Percentiles rank a stretch among this genome's conserved stretches.
These are phyloP conservation scores for Chlamydomonas reinhardtii DNA, from an alignment of 163 green algal species.

Conservation along the genomic window DNA sequence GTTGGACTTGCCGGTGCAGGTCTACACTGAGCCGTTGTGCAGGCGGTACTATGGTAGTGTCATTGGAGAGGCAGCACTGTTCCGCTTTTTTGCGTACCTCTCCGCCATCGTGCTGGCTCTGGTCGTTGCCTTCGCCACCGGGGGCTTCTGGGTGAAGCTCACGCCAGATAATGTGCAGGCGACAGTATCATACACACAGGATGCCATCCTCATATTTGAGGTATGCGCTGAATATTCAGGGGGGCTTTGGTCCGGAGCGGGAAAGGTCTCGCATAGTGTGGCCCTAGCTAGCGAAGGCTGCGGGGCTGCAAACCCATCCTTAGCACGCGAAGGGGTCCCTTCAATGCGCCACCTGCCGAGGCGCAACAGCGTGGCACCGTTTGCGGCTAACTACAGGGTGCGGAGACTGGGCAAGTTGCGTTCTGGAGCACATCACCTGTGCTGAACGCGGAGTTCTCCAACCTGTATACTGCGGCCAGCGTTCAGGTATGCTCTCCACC, in stretches of 20 bases:
- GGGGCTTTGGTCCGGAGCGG: no score
- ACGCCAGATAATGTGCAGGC: constrained; percentile 56
- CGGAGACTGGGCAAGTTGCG: constrained; percentile 42
- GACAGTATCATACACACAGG: constrained; percentile 65
- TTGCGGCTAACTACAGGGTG: not conserved
- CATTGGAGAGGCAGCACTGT: constrained; percentile 38
- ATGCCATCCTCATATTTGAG: constrained; percentile 67
- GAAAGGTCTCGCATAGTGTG: no score
- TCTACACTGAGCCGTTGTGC: constrained; percentile 67
- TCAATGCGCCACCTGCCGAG: no score
- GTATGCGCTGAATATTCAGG: not conserved
- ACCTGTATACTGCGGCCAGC: constrained; percentile 49
- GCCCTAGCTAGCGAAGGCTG: no score
- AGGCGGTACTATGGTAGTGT: constrained; percentile 59
- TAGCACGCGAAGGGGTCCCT: no score
- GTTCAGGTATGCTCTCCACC: constrained; percentile 64
- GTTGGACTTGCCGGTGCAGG: constrained; percentile 17
- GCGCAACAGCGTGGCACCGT: no score
- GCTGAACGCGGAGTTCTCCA: constrained; percentile 50
- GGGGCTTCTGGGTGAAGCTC: constrained; percentile 67
- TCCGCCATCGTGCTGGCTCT: constrained; percentile 57
- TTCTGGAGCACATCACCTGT: constrained; percentile 66
- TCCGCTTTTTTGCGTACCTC: constrained; percentile 43
- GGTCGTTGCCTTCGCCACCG: constrained; percentile 63
- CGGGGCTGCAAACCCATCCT: no score